Evolutionary conservation across 805 yeast genomes (phyloP), one percentile per base, ranked within the genome.

Genomic region (Starmerella gropengiesseri): DNA sequence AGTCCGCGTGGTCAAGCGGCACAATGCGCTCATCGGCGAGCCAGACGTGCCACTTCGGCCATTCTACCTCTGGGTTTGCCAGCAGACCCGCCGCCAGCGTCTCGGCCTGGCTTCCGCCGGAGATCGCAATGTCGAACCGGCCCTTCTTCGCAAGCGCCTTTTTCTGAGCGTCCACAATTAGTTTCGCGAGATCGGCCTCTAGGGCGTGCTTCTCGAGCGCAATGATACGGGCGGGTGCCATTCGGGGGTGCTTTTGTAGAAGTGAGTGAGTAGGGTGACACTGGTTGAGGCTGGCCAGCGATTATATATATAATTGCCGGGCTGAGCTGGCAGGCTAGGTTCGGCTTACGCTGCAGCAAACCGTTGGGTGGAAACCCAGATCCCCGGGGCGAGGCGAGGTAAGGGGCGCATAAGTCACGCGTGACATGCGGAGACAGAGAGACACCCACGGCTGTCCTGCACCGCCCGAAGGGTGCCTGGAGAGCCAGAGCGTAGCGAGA

Each of bases 21-120:
- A 87, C 95, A 49, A 87, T 62, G 62, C 97, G 74, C 66, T 87
- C 97, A 59, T 87, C 97, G 51, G 87, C 78, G 63, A 87, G 85
- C 65, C 70, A 87, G 11, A 87, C 77, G 46, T 75, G 75, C 65
- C 65, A 62, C 46, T 59, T 51, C 34, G 44, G 22, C 60, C 62
- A 62, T 40, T 61, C 44, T 32, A 61, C 55, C 31, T 45, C 60
- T 20, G 50, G 30, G 58, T 82, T 72, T 48, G 73, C 75, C 43
- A 85, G 71, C 49, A 86, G 68, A 3, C 85, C 89, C 35, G 69
- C 66, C 46, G 64, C 55, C 57, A 79, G 68, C 2, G 78, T 84
- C 53, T 80, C 78, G 22, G 87, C 84, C 54, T 86, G 69, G 8
- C 95, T 83, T 1, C 97, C 97, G 31, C 97, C 97, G 45, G 91